Evolutionary conservation across 2,329 filamentous ascomycete species (phyloP).

Genomic region (Volutella citrinella): DNA sequence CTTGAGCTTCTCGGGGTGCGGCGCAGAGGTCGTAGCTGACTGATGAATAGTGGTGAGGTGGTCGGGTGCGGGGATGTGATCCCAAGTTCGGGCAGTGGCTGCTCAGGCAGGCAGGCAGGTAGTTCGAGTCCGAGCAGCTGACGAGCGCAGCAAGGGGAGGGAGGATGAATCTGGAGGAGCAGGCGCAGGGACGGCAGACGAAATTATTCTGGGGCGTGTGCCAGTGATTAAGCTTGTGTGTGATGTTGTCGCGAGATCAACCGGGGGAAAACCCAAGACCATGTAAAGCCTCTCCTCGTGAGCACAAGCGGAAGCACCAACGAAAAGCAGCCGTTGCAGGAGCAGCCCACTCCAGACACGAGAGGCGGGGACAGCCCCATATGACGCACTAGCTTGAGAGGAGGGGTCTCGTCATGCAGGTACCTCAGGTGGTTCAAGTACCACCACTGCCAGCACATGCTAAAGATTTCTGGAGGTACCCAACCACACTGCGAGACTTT

Average conservation of each 20-base stretch:
- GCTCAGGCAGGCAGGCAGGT: too few relatives aligned
- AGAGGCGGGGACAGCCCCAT: conserved; percentile 11
- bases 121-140: too few relatives aligned
- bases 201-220: neutral
- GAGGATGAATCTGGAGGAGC: neutral
- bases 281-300: neutral
- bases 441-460: too few relatives aligned
- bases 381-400: conserved; percentile 23
- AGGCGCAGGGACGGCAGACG: neutral
- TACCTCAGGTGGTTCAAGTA: too few relatives aligned
- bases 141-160: too few relatives aligned
- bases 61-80: neutral
- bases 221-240: neutral
- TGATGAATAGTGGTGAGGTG: neutral
- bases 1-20: conserved; percentile 13
- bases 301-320: neutral
- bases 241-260: too few relatives aligned
- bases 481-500: too few relatives aligned
- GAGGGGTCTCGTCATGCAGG: too few relatives aligned
- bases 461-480: too few relatives aligned
- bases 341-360: neutral
- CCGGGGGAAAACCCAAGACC: too few relatives aligned
- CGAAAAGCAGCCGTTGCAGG: neutral
- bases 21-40: neutral
- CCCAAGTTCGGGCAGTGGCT: too few relatives aligned